Conservation (phyloP, 2,329 filamentous ascomycete species). For the Xylaria arbuscula region DNA sequence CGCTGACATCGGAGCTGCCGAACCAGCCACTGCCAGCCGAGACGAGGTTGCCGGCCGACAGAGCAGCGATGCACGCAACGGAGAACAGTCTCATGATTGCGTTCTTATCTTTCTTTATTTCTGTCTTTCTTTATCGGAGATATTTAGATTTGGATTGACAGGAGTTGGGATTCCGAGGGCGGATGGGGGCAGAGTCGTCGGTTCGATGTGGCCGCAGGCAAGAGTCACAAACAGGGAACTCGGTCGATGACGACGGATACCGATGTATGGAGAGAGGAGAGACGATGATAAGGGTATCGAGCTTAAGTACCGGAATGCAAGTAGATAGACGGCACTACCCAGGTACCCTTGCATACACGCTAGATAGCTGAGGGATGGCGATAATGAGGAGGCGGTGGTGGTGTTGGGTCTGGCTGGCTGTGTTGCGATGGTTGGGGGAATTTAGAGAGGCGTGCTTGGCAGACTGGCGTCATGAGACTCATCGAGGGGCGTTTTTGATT, state of each 20-base stretch:
- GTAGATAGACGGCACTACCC: too few relatives aligned
- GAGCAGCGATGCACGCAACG: slow-evolving; percentile 57
- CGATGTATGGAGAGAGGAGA: background rate
- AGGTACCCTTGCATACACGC: too few relatives aligned
- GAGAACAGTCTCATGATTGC: slow-evolving; percentile 56
- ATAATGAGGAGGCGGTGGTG: slow-evolving; percentile 30
- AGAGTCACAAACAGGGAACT: background rate
- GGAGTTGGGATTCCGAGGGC: background rate
- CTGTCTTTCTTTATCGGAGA: background rate
- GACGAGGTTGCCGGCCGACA: slow-evolving; percentile 53
- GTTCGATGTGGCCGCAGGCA: background rate
- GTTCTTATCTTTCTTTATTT: slow-evolving; percentile 4
- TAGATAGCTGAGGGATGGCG: slow-evolving; percentile 9
- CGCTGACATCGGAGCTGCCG: slow-evolving; percentile 60
- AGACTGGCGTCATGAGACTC: slow-evolving; percentile 38
- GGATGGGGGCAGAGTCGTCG: background rate
- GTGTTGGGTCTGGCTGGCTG: slow-evolving; percentile 6
- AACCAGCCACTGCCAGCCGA: slow-evolving; percentile 61
- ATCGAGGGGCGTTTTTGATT: slow-evolving; percentile 20
- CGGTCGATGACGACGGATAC: background rate
- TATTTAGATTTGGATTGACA: too few relatives aligned
- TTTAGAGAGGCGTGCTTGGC: slow-evolving; percentile 25
- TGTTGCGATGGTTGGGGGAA: slow-evolving; percentile 26
- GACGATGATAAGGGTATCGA: background rate
- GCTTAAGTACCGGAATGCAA: too few relatives aligned